Evolutionary conservation across 1,284 basidiomycete species (phyloP), one percentile per base, ranked within the genome.

Genomic region (Ganoderma multipileum): DNA sequence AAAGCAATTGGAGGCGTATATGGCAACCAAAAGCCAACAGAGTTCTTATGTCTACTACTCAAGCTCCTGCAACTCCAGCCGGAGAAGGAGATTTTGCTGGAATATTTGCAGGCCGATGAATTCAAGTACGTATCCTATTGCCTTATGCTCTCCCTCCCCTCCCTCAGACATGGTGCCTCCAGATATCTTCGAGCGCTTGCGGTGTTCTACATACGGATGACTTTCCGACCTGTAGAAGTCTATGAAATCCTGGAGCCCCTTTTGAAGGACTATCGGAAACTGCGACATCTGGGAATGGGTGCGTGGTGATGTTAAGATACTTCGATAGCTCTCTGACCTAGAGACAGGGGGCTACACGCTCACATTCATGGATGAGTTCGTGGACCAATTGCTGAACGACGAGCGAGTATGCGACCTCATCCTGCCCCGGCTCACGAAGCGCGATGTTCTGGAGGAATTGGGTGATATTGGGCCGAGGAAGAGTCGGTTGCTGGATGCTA

Each of bases 41-140:
- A 95, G 74, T 98, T 97, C 81, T 84, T 98, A 59, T 97, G 95
- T 78, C 85, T 99, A 30, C 87, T 97, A 36, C 85, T 98, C 73
- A 99, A 99, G 80, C 86, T 99, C 65, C 84, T 99, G 36, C 98
- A 99, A 81, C 91, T 99, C 60, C 97, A 99, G 78, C 98, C 98
- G 0, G 95, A 99, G 81, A 96, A 96, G 78, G 95, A 97, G 80
- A 99, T 99, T 70, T 80, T 99, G 60, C 82, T 98, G 5, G 98
- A 99, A 77, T 99, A 99, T 78, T 84, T 99, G 26, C 89, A 92
- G 69, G 96, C 95, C 2, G 95, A 97, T 70, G 97, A 99, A 79
- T 99, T 99, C 88, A 99, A 99, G 96, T 97, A 76, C 73, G 93
- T 85, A 14, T 12, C 64, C 64, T 28, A 8, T 36, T 5, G 6